Evolutionary conservation across 495 filamentous ascomycete species (phyloP), one percentile per base, ranked within the genome.

Genomic region (Trypethelium eluteriae): DNA sequence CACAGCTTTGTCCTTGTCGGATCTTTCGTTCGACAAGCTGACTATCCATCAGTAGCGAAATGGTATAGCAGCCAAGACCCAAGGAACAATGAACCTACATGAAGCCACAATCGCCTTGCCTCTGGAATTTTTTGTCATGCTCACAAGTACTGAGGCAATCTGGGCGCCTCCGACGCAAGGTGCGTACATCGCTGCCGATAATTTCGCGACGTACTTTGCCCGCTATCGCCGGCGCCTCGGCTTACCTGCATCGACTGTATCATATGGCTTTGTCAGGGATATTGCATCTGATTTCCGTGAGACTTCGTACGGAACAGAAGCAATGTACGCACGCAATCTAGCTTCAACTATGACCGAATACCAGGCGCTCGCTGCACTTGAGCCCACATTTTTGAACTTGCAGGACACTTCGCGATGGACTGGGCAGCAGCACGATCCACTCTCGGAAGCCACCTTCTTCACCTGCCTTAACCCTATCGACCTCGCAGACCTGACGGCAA

Each of bases 91-190:
- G 41, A 44, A 44, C 41, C 41, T 44, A 14, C 41, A 44, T 44
- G 41, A 44, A 44, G 41, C 41, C 14, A 44, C 14, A 14, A 7
- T 14, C 14, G 6, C 41, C 7, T 44, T 44, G 14, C 66, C 64
- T 35, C 65, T 73, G 2, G 69, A 73, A 67, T 71, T 71, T 63
- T 73, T 73, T 65, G 36, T 68, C 63, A 69, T 73, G 71, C 62
- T 66, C 6, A 53, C 59, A 18, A 69, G 69, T 1, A 4, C 63
- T 35, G 11, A 2, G 4, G 3, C 59, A 0, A 53, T 66, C 2
- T 12, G 59, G 36, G 71, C 39, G 7, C 14, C 50, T n/a, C 34
- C 69, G 1, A 68, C 69, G 3, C 69, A 73, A 38, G n/a, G 38
- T 14, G 46, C 62, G 3, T 73, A 73, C 41, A 39, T 35, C 49